These are phyloP conservation scores for Rhinocladiella similis DNA, from an alignment of 2,329 filamentous ascomycete species.

Conservation along the genomic window DNA sequence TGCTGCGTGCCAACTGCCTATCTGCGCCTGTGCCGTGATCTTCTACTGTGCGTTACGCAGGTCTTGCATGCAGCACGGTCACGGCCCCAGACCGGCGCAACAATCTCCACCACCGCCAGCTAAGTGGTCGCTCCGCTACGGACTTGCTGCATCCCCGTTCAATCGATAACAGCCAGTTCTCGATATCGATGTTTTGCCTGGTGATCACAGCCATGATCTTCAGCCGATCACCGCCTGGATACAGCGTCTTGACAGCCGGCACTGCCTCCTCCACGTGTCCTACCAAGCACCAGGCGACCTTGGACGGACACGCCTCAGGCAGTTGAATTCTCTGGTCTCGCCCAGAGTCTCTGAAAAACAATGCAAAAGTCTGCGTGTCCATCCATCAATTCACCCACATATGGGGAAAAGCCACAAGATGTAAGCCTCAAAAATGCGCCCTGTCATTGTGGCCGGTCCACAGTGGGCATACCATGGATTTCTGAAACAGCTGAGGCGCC, in stretches of 20 bases:
- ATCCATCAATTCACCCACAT: background rate
- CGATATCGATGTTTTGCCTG: background rate
- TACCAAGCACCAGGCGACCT: background rate
- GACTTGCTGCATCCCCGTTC: background rate
- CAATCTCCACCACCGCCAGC: background rate
- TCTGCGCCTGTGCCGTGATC: background rate
- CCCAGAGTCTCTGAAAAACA: background rate
- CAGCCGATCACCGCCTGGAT: constrained; percentile 5
- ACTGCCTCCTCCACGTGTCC: constrained; percentile 16
- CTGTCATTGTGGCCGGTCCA: background rate
- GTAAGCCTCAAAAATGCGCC: background rate
- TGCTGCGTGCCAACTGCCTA: background rate
- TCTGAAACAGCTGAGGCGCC: constrained; percentile 3
- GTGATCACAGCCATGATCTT: constrained; percentile 5
- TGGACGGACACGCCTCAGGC: background rate
- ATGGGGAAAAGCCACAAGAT: background rate
- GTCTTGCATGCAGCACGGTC: background rate
- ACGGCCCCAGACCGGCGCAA: background rate
- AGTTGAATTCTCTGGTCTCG: too few species aligned
- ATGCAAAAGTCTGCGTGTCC: background rate
- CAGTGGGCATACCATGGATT: background rate
- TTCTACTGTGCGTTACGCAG: background rate
- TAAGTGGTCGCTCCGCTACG: background rate
- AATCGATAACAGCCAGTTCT: constrained; percentile 1
- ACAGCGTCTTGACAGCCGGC: background rate